phyloP scores from a whole-genome alignment of 2,329 filamentous ascomycete species.

The Fusarium abutilonis region DNA sequence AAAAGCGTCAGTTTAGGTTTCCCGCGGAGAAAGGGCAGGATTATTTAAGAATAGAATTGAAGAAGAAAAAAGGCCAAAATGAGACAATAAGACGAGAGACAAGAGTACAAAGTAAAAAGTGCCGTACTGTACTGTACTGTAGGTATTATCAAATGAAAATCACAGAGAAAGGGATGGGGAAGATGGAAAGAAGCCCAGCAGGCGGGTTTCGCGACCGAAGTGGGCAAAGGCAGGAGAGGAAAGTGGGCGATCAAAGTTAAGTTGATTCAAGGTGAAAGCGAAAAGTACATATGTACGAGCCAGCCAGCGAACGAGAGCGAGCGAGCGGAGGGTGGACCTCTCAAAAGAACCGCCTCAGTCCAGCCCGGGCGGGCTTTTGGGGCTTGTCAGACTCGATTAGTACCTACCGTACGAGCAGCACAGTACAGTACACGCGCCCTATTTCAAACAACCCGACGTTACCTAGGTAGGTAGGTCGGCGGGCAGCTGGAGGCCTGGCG shows the following conservation, averaged over 20 bases:
- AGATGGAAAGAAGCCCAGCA: constrained; percentile 11
- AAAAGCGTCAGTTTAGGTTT: constrained; percentile 17
- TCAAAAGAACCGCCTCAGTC: constrained; percentile 31
- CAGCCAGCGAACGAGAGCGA: constrained; percentile 16
- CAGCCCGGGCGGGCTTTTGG: constrained; percentile 27
- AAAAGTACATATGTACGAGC: neutral
- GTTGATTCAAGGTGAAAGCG: constrained; percentile 22
- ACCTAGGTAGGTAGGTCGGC: neutral
- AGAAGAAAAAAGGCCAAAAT: constrained; percentile 26
- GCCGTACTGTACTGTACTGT: constrained; percentile 7
- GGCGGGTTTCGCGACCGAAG: constrained; percentile 39
- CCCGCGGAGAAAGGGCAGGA: constrained; percentile 17
- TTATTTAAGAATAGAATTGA: constrained; percentile 26
- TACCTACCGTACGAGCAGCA: constrained; percentile 35
- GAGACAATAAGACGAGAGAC: constrained; percentile 14
- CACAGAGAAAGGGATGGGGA: constrained; percentile 33
- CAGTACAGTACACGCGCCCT: constrained; percentile 29
- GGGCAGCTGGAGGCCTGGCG: constrained; percentile 22
- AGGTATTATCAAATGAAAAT: constrained; percentile 15
- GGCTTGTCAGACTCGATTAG: constrained; percentile 13
- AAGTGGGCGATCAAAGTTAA: constrained; percentile 19
- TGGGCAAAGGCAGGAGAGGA: constrained; percentile 20
- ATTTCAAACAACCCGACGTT: neutral
- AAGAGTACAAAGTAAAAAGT: constrained; percentile 24
- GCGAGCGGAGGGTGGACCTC: constrained; percentile 34